These are phyloP conservation scores for Helicosporidium sp. DNA, from an alignment of 139 green algal genomes.

Conservation along the genomic window DNA sequence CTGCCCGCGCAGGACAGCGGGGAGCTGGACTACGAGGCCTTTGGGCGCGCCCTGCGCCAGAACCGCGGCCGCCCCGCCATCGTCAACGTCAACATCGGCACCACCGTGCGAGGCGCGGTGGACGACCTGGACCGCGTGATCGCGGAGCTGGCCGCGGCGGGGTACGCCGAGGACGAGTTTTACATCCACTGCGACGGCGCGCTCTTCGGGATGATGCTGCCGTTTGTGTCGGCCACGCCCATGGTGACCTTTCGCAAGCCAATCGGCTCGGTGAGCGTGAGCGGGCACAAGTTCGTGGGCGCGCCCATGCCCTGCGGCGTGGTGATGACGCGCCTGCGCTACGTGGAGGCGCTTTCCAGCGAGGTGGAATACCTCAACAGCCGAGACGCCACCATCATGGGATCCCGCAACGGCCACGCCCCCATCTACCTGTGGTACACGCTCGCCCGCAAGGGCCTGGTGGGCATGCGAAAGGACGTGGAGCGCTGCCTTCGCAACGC, in stretches of 20 bases:
- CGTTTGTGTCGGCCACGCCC: constrained; percentile 69
- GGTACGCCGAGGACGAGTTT: constrained; percentile 77
- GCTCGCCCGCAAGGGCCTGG: constrained; percentile 67
- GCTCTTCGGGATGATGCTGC: constrained; percentile 64
- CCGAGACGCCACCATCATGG: constrained; percentile 93
- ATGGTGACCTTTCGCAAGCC: constrained; percentile 93
- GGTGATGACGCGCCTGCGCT: constrained; percentile 54
- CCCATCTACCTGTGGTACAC: constrained; percentile 95
- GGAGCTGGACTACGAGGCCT: constrained; percentile 83
- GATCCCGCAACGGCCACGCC: constrained; percentile 81
- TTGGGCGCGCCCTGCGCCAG: constrained; percentile 28
- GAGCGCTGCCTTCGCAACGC: constrained; percentile 81
- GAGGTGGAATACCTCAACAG: constrained; percentile 89
- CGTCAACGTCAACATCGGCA: constrained; percentile 96
- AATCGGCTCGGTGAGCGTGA: constrained; percentile 77
- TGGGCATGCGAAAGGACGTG: constrained; percentile 68
- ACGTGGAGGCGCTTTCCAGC: constrained; percentile 17
- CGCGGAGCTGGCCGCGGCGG: constrained; percentile 44
- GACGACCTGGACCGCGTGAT: constrained; percentile 62
- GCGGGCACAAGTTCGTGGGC: constrained; percentile 90
- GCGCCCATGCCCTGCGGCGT: constrained; percentile 77
- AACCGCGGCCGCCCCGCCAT: constrained; percentile 68
- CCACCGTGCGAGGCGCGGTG: constrained; percentile 75
- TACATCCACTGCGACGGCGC: constrained; percentile 96
- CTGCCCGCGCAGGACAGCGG: constrained; percentile 53